Evolutionary conservation across 2,329 filamentous ascomycete genomes (phyloP), one percentile per base, ranked within the genome.

Genomic region (Paecilomyces variotii): DNA sequence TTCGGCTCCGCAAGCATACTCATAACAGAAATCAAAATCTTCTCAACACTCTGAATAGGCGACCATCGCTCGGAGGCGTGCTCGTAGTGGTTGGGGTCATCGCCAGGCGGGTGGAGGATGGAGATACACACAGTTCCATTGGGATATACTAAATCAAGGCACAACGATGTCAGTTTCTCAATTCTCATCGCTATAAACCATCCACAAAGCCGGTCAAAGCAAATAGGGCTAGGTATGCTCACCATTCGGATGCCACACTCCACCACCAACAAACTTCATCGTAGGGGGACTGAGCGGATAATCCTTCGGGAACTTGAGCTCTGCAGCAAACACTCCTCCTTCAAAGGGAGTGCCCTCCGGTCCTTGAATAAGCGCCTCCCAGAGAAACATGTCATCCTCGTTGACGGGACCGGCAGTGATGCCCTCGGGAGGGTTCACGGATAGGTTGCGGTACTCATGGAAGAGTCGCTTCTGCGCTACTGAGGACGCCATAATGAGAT

Each of bases 41-140:
- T 97, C 78, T 97, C 94, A 65, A 97, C 93, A 60, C 89, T 94
- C 79, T 97, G 94, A 62, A 97, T 96, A 11, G 93, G 93, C 28
- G 89, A 93, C 93, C 93, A 97, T 63, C 93, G 87, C 79, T 97
- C 94, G 1, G 89, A 91, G 6, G 94, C 93, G 68, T 93, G 90
- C 76, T 97, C 93, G 82, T 97, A 97, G 80, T 96, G 92, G 79
- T 97, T 97, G 57, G 94, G 94, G 76, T 97, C 93, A 77, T 97
- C 93, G 68, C 94, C 93, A 2, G 93, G 93, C 2, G 93, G 88
- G 76, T 97, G 93, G 1, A 97, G 86, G 78, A 97, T 97, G n/a
- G 90, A 96, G 70, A 97, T 97, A 79, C 93, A 97, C 67, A 97
- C 94, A 19, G 93, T 84, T 63, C 93, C 93, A 72, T 88, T 93